A percentile compares a stretch with the other conserved stretches of the same genome.
phyloP scores from a whole-genome alignment of 164 flowering plant species.

The Vitis amurensis region DNA sequence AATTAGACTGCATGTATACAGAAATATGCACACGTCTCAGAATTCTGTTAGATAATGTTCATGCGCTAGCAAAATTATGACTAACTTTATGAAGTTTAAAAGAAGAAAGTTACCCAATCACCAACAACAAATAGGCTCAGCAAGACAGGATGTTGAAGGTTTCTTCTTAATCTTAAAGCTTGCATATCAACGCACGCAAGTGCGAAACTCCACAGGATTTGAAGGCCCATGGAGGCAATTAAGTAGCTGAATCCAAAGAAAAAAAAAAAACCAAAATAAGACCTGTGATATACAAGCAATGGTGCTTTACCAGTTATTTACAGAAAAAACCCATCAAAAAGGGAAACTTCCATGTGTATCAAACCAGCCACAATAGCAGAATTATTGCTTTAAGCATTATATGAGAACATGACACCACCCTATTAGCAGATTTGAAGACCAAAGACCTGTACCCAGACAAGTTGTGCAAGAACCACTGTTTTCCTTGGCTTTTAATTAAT shows the following conservation, averaged over 20 bases:
- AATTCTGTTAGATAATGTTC: background rate
- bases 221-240: constrained; percentile 26
- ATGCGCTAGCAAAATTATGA: background rate
- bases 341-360: background rate
- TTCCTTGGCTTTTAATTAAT: too few species aligned
- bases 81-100: background rate
- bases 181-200: constrained; percentile 39
- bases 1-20: too few species aligned
- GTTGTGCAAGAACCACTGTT: too few species aligned
- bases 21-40: background rate
- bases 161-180: constrained; percentile 27
- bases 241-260: background rate
- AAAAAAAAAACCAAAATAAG: background rate
- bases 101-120: constrained; percentile 29
- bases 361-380: background rate
- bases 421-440: too few species aligned
- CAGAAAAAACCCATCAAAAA: background rate
- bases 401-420: too few species aligned
- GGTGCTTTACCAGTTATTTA: background rate
- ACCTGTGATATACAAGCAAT: background rate
- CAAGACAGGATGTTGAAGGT: constrained; percentile 25
- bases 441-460: too few species aligned
- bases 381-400: background rate
- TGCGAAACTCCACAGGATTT: constrained; percentile 34
- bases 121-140: constrained; percentile 38